Conservation (phyloP, 2,329 filamentous ascomycete genomes). For the Endocalyx cinctus region DNA sequence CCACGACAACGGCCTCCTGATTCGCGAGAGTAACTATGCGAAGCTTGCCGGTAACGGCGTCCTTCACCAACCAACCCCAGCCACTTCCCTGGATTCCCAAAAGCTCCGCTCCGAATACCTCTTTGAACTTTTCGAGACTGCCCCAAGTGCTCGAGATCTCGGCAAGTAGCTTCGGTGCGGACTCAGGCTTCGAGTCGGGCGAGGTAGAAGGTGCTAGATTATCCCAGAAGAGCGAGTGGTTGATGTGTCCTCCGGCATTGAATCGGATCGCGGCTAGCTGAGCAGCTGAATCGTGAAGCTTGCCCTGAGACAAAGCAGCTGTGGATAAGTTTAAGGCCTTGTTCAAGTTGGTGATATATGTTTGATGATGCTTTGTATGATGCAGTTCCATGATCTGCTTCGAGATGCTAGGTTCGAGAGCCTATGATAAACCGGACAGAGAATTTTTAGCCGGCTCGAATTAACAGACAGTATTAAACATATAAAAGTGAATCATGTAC, state of each 20-base stretch:
- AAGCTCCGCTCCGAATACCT: constrained; percentile 60
- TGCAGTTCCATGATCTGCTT: constrained; percentile 78
- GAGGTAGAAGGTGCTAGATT: constrained; percentile 63
- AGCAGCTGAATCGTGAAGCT: constrained; percentile 55
- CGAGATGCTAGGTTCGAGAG: constrained; percentile 70
- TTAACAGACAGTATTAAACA: no score
- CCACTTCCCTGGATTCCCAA: constrained; percentile 76
- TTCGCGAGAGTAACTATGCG: constrained; percentile 79
- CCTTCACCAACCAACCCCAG: constrained; percentile 81
- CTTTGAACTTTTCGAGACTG: constrained; percentile 60
- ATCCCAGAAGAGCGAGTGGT: constrained; percentile 91
- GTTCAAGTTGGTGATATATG: constrained; percentile 75
- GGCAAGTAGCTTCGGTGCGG: constrained; percentile 53
- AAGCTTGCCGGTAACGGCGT: constrained; percentile 54
- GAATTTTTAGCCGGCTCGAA: no score
- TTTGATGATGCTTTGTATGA: constrained; percentile 73
- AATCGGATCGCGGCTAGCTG: constrained; percentile 74
- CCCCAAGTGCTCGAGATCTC: constrained; percentile 66
- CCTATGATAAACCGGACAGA: constrained; percentile 35
- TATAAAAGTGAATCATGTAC: no score
- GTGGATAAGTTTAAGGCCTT: constrained; percentile 57
- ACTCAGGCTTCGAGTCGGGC: constrained; percentile 49
- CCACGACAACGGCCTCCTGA: constrained; percentile 67
- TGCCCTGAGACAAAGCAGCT: constrained; percentile 47
- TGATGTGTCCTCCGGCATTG: constrained; percentile 89